A percentile compares a stretch with the other conserved stretches of the same genome.
Conservation (phyloP, 495 filamentous ascomycete species). For the Acidomyces sp. region DNA sequence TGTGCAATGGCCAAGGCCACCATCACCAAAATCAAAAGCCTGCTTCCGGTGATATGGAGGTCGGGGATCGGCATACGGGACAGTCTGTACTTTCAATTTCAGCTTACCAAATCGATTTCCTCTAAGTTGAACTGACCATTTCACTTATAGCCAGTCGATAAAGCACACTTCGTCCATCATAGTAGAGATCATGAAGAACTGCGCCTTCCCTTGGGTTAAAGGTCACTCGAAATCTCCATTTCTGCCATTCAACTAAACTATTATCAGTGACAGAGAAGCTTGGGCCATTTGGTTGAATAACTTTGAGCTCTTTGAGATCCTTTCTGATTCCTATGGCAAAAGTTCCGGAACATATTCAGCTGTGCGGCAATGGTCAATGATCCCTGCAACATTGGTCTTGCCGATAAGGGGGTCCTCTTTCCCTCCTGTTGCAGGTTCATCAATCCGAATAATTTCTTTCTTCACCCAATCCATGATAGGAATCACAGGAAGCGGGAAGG, state of each 20-base stretch:
- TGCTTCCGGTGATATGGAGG: slow-evolving; percentile 27
- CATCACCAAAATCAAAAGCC: slow-evolving; percentile 28
- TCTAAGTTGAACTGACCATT: slow-evolving; percentile 53
- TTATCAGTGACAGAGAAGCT: slow-evolving; percentile 21
- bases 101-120: not conserved
- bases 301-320: slow-evolving; percentile 30
- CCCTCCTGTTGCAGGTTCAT: slow-evolving; percentile 41
- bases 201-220: slow-evolving; percentile 30
- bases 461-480: slow-evolving; percentile 42
- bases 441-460: slow-evolving; percentile 39
- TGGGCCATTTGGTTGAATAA: slow-evolving; percentile 25
- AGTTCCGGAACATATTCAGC: slow-evolving; percentile 44
- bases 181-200: slow-evolving; percentile 39
- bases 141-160: slow-evolving; percentile 61
- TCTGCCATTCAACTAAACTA: slow-evolving; percentile 27
- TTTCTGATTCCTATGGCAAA: slow-evolving; percentile 31
- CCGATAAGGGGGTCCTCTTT: slow-evolving; percentile 30
- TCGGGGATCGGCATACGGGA: slow-evolving; percentile 31
- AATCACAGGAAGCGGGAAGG: slow-evolving; percentile 43
- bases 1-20: slow-evolving; percentile 23
- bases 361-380: slow-evolving; percentile 33
- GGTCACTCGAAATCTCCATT: slow-evolving; percentile 39
- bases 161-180: slow-evolving; percentile 53
- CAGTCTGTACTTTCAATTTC: slow-evolving; percentile 3
- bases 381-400: slow-evolving; percentile 30